phyloP scores from a whole-genome alignment of 2,329 filamentous ascomycete species.

The Claviceps africana region DNA sequence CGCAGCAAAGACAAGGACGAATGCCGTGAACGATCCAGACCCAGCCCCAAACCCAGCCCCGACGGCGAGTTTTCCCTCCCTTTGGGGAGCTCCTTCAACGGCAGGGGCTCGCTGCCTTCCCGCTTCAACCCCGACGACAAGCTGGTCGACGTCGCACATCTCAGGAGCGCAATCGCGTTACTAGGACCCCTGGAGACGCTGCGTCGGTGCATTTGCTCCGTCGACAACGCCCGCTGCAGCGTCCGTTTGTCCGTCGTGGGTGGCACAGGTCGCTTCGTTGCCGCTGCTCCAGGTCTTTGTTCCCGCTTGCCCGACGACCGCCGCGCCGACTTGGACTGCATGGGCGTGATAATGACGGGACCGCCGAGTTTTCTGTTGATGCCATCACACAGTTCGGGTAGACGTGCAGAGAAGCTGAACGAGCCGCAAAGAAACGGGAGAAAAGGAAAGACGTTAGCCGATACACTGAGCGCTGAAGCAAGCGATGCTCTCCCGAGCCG shows the following conservation, averaged over 20 bases:
- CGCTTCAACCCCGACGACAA: constrained; percentile 50
- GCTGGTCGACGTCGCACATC: constrained; percentile 51
- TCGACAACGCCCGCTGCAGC: constrained; percentile 49
- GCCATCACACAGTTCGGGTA: constrained; percentile 55
- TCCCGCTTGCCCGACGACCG: constrained; percentile 27
- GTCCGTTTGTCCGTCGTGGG: constrained; percentile 33
- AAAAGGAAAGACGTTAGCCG: no score
- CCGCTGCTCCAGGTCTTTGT: constrained; percentile 37
- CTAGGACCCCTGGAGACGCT: constrained; percentile 43
- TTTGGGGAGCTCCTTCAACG: constrained; percentile 35
- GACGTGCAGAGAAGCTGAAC: constrained; percentile 54
- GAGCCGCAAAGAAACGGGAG: no score
- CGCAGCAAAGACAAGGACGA: constrained; percentile 20
- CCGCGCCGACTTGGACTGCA: constrained; percentile 36
- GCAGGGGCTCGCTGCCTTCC: constrained; percentile 48
- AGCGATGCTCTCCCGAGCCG: no score
- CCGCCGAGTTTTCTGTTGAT: constrained; percentile 68
- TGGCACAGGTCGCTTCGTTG: constrained; percentile 31
- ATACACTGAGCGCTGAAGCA: no score
- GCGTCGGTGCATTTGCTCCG: constrained; percentile 37
- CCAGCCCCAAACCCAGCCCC: constrained; percentile 4
- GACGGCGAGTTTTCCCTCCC: constrained; percentile 23
- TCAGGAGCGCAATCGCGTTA: constrained; percentile 47
- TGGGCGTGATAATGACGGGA: constrained; percentile 43
- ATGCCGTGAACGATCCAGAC: constrained; percentile 25